phyloP scores from a whole-genome alignment of 2,329 filamentous ascomycete species.

The Plectosphaerella sp. region DNA sequence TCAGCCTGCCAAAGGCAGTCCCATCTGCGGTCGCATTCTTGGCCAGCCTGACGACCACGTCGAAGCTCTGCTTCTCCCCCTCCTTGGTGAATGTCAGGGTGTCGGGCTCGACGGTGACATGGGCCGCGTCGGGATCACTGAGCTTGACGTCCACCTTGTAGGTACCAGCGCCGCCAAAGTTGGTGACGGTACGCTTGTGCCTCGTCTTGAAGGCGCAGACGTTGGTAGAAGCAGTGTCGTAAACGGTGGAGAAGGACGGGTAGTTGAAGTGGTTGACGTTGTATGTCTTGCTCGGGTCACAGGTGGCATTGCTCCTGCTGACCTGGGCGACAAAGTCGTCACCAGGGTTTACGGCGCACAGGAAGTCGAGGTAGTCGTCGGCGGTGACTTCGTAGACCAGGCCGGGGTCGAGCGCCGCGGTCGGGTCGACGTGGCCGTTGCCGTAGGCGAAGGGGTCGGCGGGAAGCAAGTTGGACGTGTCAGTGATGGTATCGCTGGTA shows the following conservation, averaged over 20 bases:
- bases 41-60: neutral
- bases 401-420: constrained; percentile 17
- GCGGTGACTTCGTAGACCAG: constrained; percentile 13
- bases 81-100: neutral
- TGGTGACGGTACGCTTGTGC: constrained; percentile 9
- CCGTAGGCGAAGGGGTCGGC: constrained; percentile 7
- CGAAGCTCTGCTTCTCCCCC: constrained; percentile 1
- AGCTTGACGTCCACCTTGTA: constrained; percentile 5
- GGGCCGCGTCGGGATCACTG: neutral
- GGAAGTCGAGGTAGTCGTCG: constrained; percentile 15
- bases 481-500: neutral
- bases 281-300: constrained; percentile 1
- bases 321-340: constrained; percentile 3
- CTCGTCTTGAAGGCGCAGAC: constrained; percentile 6
- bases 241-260: constrained; percentile 7
- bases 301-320: constrained; percentile 6
- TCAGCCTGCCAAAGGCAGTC: constrained; percentile 4
- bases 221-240: neutral
- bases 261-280: constrained; percentile 11
- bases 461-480: neutral
- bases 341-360: constrained; percentile 17
- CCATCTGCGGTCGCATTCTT: neutral
- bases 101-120: neutral
- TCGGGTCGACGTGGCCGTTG: constrained; percentile 11
- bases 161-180: constrained; percentile 6